Percentiles rank a stretch among this genome's conserved stretches.
phyloP scores from a whole-genome alignment of 306 rosid genomes.

The Cucurbita argyrosperma region DNA sequence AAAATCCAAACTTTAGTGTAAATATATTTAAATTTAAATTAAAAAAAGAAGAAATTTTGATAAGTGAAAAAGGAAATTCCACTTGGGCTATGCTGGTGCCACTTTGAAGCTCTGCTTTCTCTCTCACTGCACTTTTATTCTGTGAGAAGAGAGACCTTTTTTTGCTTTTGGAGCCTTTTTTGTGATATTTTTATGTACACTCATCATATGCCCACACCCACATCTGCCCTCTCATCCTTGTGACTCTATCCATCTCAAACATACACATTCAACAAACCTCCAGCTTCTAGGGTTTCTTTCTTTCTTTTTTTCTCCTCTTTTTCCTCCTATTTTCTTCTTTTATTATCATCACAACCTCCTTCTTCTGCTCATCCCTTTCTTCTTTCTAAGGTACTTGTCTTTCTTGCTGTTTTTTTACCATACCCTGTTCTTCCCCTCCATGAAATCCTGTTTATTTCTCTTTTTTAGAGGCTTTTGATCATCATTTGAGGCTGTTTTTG shows the following conservation, averaged over 20 bases:
- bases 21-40: too few species aligned
- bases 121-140: conserved; percentile 10
- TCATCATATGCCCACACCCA: conserved; percentile 7
- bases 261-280: conserved; percentile 1
- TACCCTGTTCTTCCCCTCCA: not conserved
- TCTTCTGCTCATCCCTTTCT: not conserved
- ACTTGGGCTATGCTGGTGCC: not conserved
- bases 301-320: not conserved
- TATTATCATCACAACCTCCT: not conserved
- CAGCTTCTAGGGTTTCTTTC: conserved; percentile 4
- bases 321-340: not conserved
- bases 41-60: too few species aligned
- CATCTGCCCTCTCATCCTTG: not conserved
- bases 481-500: not conserved
- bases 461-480: not conserved
- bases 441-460: not conserved
- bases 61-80: too few species aligned
- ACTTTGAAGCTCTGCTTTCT: not conserved
- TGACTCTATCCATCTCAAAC: conserved; percentile 10
- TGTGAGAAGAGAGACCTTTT: not conserved
- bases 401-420: not conserved
- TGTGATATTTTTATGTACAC: conserved; percentile 4
- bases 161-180: conserved; percentile 4
- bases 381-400: not conserved
- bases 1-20: too few species aligned